phyloP scores from a whole-genome alignment of 768 basidiomycete genomes.

The Termitomyces sp. region DNA sequence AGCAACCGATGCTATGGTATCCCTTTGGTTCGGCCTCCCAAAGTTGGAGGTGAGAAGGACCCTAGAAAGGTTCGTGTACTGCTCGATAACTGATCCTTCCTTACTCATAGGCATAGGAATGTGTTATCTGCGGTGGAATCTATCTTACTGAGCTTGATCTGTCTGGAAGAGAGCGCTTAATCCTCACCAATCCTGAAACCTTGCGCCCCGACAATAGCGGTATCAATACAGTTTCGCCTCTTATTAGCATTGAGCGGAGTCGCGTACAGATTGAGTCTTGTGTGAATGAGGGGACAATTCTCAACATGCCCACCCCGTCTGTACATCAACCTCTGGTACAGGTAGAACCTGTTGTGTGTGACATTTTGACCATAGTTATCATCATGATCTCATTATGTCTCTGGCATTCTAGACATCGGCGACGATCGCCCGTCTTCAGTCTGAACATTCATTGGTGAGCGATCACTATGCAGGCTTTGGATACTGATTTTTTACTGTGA shows the following conservation, averaged over 20 bases:
- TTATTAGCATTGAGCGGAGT: background rate
- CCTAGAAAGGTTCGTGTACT: conserved; percentile 53
- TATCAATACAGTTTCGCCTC: background rate
- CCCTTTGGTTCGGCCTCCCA: conserved; percentile 80
- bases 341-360: background rate
- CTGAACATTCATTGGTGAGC: conserved; percentile 3
- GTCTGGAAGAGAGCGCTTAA: conserved; percentile 41
- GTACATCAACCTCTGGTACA: background rate
- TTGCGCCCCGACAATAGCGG: background rate
- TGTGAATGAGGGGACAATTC: conserved; percentile 4
- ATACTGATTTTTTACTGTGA: background rate
- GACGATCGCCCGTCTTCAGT: background rate
- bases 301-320: background rate
- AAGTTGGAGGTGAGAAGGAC: conserved; percentile 51
- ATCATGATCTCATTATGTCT: background rate
- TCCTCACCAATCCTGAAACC: conserved; percentile 19
- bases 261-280: background rate
- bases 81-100: background rate
- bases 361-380: background rate
- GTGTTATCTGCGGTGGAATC: conserved; percentile 63
- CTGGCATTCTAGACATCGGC: background rate
- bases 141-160: conserved; percentile 52
- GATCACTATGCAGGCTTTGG: background rate
- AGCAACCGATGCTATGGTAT: conserved; percentile 67
- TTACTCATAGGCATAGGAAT: conserved; percentile 46